Conservation (phyloP, 2,329 filamentous ascomycete genomes). For the Westerdykella aurantiaca region DNA sequence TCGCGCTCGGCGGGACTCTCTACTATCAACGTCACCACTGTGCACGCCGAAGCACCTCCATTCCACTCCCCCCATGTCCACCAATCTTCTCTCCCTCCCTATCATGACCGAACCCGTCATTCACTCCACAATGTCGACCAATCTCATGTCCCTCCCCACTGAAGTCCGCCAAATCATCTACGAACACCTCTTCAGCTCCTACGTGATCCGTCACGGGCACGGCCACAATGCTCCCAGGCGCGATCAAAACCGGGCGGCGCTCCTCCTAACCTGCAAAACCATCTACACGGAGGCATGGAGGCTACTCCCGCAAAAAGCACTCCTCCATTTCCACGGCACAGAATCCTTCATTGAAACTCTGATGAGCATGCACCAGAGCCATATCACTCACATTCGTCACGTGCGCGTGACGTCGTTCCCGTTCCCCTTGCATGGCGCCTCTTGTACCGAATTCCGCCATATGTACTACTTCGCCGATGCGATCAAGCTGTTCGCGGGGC, state of each 20-base stretch:
- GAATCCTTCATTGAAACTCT: constrained; percentile 31
- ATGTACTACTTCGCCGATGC: constrained; percentile 31
- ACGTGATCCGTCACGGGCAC: constrained; percentile 27
- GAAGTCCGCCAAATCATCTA: constrained; percentile 34
- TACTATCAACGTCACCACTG: too few relatives aligned
- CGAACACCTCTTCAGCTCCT: constrained; percentile 26
- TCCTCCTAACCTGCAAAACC: constrained; percentile 28
- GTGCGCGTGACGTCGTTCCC: constrained; percentile 29
- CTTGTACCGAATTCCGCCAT: constrained; percentile 23
- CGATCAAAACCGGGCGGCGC: constrained; percentile 21
- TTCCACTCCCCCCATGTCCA: too few relatives aligned
- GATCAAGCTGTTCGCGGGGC: constrained; percentile 25
- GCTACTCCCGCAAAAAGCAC: constrained; percentile 27
- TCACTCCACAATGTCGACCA: constrained; percentile 15
- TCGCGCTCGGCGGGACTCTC: too few relatives aligned
- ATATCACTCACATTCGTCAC: constrained; percentile 29
- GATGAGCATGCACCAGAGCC: constrained; percentile 23
- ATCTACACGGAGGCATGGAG: constrained; percentile 29
- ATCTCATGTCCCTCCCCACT: constrained; percentile 26
- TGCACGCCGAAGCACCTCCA: too few relatives aligned
- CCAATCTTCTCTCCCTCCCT: too few relatives aligned
- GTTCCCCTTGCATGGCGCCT: constrained; percentile 26
- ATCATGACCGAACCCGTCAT: constrained; percentile 1
- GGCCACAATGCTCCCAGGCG: constrained; percentile 5
- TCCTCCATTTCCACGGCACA: constrained; percentile 30